Percentiles rank a stretch among this genome's conserved stretches.
Conservation (phyloP, 1,284 basidiomycete species). For the Malassezia cuniculi region DNA sequence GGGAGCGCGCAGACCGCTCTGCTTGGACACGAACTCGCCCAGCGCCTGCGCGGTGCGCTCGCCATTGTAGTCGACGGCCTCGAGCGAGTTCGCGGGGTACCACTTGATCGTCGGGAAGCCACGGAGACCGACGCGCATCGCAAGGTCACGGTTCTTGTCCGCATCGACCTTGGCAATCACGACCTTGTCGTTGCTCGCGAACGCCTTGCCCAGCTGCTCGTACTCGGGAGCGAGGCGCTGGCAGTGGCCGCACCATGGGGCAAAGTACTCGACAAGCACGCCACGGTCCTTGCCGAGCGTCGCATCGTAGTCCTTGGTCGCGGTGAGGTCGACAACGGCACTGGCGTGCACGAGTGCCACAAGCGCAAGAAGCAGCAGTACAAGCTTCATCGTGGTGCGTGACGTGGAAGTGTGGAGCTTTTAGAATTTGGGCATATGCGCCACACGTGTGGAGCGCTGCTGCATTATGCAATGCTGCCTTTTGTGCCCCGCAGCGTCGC, state of each 20-base stretch:
- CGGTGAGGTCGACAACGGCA: constrained; percentile 38
- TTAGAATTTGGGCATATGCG: too few species aligned
- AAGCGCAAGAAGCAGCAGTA: background rate
- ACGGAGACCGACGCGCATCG: constrained; percentile 56
- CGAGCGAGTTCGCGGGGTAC: constrained; percentile 55
- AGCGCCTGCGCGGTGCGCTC: constrained; percentile 71
- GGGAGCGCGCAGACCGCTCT: constrained; percentile 66
- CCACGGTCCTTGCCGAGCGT: constrained; percentile 27
- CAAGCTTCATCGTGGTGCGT: too few species aligned
- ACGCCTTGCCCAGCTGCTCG: constrained; percentile 78
- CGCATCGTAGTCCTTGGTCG: constrained; percentile 29
- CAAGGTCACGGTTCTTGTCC: constrained; percentile 66
- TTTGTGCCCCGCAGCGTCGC: constrained; percentile 15
- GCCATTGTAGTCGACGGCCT: constrained; percentile 59
- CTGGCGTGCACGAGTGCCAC: constrained; percentile 11
- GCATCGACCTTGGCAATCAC: constrained; percentile 85
- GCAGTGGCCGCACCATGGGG: constrained; percentile 45
- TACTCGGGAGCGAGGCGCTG: constrained; percentile 74
- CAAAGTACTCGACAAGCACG: constrained; percentile 39
- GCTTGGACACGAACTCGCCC: constrained; percentile 58
- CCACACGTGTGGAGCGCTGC: too few species aligned
- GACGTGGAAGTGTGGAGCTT: too few species aligned
- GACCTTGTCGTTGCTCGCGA: constrained; percentile 61
- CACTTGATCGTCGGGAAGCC: constrained; percentile 87
- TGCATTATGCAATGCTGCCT: background rate